Conservation (phyloP, 169 alveolate species). For the Plasmodium gallinaceum region DNA sequence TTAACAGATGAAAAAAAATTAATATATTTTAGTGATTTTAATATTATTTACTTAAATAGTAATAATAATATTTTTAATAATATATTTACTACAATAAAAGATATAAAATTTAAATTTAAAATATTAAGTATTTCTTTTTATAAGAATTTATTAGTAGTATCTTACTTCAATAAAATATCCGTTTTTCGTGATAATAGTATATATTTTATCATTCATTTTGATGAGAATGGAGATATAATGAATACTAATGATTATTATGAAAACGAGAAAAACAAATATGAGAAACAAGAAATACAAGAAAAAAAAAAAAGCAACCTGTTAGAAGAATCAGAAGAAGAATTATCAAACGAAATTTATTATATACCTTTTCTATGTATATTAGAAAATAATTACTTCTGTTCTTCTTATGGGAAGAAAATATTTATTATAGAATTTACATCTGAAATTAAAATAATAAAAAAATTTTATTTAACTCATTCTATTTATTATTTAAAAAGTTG, state of each 20-base stretch:
- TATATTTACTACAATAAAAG: slow-evolving; percentile 6
- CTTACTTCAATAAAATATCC: slow-evolving; percentile 20
- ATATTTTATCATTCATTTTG: slow-evolving; percentile 6
- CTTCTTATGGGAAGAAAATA: slow-evolving; percentile 15
- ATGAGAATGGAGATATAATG: slow-evolving; percentile 10
- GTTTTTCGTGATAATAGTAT: slow-evolving; percentile 8
- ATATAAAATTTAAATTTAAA: slow-evolving; percentile 13
- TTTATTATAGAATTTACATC: slow-evolving; percentile 6
- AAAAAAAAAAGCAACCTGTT: neutral
- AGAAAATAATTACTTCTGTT: slow-evolving; percentile 31
- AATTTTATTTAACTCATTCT: slow-evolving; percentile 4
- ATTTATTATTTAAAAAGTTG: slow-evolving; percentile 10
- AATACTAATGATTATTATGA: neutral
- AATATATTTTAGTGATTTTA: slow-evolving; percentile 13
- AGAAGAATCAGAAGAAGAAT: neutral
- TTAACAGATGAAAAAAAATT: slow-evolving; percentile 16
- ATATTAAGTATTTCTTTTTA: slow-evolving; percentile 5
- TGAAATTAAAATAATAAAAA: slow-evolving; percentile 1
- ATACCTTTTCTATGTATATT: slow-evolving; percentile 35
- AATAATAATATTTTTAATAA: slow-evolving; percentile 33
- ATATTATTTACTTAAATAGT: slow-evolving; percentile 10
- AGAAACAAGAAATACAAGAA: neutral
- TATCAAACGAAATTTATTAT: neutral
- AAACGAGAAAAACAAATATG: neutral
- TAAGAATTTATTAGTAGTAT: slow-evolving; percentile 9